phyloP scores from a whole-genome alignment of 2,329 filamentous ascomycete genomes.

The Nemania bipapillata region DNA sequence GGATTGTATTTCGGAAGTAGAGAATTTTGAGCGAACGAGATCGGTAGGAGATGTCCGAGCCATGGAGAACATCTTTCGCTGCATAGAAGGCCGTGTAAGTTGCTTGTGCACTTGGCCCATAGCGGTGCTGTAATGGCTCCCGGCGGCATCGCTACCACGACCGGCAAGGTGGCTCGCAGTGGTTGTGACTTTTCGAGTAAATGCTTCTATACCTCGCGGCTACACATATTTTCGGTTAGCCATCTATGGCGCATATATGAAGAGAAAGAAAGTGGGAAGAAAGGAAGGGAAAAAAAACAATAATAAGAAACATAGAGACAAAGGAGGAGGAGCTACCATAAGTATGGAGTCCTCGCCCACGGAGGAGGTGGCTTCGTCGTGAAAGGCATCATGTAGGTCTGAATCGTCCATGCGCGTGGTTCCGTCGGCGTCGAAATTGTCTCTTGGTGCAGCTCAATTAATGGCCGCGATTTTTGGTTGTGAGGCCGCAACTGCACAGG shows the following conservation, averaged over 20 bases:
- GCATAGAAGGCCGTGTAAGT: conserved; percentile 81
- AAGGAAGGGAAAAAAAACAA: background rate
- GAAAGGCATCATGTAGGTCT: conserved; percentile 50
- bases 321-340: conserved; percentile 44
- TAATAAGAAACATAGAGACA: no score
- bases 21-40: conserved; percentile 89
- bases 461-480: conserved; percentile 1
- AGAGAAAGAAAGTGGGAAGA: background rate
- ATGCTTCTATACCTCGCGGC: conserved; percentile 89
- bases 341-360: conserved; percentile 51
- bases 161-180: conserved; percentile 91
- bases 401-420: conserved; percentile 52
- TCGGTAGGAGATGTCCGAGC: conserved; percentile 92
- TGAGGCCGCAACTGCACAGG: background rate
- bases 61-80: conserved; percentile 91
- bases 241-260: conserved; percentile 13
- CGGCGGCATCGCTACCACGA: conserved; percentile 65
- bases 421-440: conserved; percentile 28
- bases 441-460: conserved; percentile 3
- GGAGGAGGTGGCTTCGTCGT: conserved; percentile 49
- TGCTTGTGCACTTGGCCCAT: conserved; percentile 91
- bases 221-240: conserved; percentile 53
- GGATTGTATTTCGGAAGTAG: conserved; percentile 90
- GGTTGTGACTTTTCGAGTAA: conserved; percentile 92
- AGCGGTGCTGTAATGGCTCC: conserved; percentile 82